Conservation (phyloP, 768 basidiomycete species). For the Multifurca ochricompacta region DNA sequence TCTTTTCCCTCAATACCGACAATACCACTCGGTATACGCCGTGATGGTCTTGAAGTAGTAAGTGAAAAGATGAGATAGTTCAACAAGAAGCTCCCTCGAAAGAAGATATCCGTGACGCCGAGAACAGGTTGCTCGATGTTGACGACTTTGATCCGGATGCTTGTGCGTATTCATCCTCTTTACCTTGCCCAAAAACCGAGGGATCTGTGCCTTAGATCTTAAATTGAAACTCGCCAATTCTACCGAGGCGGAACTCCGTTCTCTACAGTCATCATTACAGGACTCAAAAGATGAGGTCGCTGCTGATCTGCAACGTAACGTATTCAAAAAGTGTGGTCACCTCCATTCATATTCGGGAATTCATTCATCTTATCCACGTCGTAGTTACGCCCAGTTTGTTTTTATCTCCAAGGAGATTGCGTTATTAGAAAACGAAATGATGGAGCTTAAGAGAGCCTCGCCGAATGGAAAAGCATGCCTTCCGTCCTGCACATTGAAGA, state of each 20-base stretch:
- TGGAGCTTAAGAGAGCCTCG: slow-evolving; percentile 91
- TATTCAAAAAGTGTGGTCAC: slow-evolving; percentile 86
- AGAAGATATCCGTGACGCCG: slow-evolving; percentile 55
- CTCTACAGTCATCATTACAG: slow-evolving; percentile 68
- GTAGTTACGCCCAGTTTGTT: slow-evolving; percentile 94
- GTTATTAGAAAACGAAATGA: slow-evolving; percentile 93
- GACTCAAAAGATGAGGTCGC: slow-evolving; percentile 65
- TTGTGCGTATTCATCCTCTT: slow-evolving; percentile 47
- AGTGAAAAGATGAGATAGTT: slow-evolving; percentile 43
- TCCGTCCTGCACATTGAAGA: slow-evolving; percentile 87
- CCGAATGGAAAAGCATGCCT: slow-evolving; percentile 96
- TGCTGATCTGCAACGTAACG: slow-evolving; percentile 78
- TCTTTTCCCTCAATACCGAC: slow-evolving; percentile 51
- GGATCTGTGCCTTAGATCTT: slow-evolving; percentile 40
- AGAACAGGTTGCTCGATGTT: slow-evolving; percentile 56
- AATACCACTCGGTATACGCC: slow-evolving; percentile 38
- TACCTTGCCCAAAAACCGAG: background rate
- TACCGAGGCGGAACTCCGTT: slow-evolving; percentile 71
- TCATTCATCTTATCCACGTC: background rate
- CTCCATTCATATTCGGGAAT: background rate
- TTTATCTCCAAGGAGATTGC: slow-evolving; percentile 95
- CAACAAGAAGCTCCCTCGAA: slow-evolving; percentile 31
- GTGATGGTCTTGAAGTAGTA: slow-evolving; percentile 29
- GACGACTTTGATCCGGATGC: slow-evolving; percentile 84
- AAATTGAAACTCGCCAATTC: slow-evolving; percentile 87